These are phyloP conservation scores for Rhizopogon vulgaris DNA, from an alignment of 768 basidiomycete genomes.

Conservation along the genomic window DNA sequence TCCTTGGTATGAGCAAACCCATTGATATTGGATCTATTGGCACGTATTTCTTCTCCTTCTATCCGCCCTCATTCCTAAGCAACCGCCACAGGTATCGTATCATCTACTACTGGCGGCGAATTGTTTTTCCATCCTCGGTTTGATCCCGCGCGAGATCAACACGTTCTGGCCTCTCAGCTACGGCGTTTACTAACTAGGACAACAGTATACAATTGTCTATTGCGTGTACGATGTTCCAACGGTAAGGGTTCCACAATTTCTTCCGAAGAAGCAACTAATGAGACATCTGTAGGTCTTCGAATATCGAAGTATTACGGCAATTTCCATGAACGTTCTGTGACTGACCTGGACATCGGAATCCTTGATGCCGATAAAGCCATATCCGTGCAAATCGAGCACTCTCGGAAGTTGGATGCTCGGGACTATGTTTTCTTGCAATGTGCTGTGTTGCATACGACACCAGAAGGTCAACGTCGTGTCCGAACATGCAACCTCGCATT, in stretches of 20 bases:
- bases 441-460: slow-evolving; percentile 81
- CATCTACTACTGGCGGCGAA: slow-evolving; percentile 81
- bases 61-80: slow-evolving; percentile 5
- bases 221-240: slow-evolving; percentile 80
- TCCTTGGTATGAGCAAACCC: slow-evolving; percentile 72
- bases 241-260: slow-evolving; percentile 38
- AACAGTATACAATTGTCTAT: slow-evolving; percentile 73
- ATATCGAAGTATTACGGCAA: slow-evolving; percentile 65
- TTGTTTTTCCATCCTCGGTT: slow-evolving; percentile 93
- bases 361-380: slow-evolving; percentile 81
- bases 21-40: slow-evolving; percentile 88
- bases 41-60: slow-evolving; percentile 21
- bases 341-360: slow-evolving; percentile 73
- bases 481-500: slow-evolving; percentile 83
- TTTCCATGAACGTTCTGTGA: slow-evolving; percentile 59
- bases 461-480: slow-evolving; percentile 73
- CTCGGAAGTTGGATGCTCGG: slow-evolving; percentile 59
- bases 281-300: slow-evolving; percentile 44
- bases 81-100: slow-evolving; percentile 45
- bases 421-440: slow-evolving; percentile 77
- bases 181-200: slow-evolving; percentile 59
- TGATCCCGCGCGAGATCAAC: slow-evolving; percentile 57
- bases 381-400: slow-evolving; percentile 68
- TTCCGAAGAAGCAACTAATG: not conserved
- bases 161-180: slow-evolving; percentile 69